Base-by-base conservation (phyloP, 2,329 filamentous ascomycete species). In the Hirsutella thompsonii region DNA sequence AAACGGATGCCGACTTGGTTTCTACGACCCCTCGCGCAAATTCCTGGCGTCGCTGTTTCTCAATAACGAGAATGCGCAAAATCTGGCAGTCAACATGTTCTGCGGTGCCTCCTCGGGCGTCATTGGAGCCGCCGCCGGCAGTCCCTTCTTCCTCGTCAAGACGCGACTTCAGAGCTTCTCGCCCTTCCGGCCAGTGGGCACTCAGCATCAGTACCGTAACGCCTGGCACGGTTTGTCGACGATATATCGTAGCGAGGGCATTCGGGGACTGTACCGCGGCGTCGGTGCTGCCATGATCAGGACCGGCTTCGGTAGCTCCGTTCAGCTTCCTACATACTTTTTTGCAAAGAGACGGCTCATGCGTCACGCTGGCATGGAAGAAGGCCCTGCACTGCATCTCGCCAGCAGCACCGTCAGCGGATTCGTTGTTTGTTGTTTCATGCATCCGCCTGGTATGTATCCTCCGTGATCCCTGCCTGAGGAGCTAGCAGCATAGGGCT, bases 91-190 rank as follows among this genome's bases (percentile, higher is more conserved):
- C 63, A 98, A 98, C 67, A 87, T 98, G 69, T 82, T 95, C 59
- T 83, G 87, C 42, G 92, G 92, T 52, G 92, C 92, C 18, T 69
- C 76, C 11, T 94, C 88, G 3, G 92, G 92, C 41, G 78, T 98
- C 47, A 74, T 98, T 43, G 92, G 92, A 49, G 92, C 90, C 8
- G 84, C 84, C n/a, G 83, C 84, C 19, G 92, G 90, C 32, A 94
- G 86, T 41, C 92, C 92, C 2, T 96, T 98, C 65, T 98, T 98
- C 73, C 77, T 98, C 41, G 83, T 96, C 60, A 98, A 98, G 71
- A 98, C 92, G 3, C 79, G 92, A 35, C 70, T 98, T 43, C 92
- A 98, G 64, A 94, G 87, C 51, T 96, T 76, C 68, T 94, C 88
- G 30, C 85, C 89, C 4, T 92, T 89, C 62, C 72, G 92, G 11